Base-by-base conservation (phyloP, 768 basidiomycete genomes). In the Panaeolus cyanescens region DNA sequence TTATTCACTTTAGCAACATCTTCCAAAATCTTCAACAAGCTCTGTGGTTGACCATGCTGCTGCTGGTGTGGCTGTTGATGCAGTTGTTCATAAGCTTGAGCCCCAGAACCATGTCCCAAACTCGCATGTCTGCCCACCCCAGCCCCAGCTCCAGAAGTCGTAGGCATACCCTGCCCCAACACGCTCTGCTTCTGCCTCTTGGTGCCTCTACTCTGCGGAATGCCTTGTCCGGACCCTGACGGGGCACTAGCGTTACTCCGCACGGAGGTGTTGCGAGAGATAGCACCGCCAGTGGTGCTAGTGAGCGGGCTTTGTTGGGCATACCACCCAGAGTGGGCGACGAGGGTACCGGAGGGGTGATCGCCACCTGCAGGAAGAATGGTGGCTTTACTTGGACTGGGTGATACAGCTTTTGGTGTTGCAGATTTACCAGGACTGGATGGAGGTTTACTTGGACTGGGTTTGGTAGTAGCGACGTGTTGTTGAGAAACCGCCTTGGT, bases 271-370 rank as follows among this genome's bases (percentile, higher is more conserved):
- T 58, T 58, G 22, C 56, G 19, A 9, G 56, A 50, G 7, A 50
- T 25, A 10, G 12, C 22, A 50, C 45, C 45, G 1, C 19, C 39
- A 20, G 13, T 22, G 6, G 13, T 13, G 10, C 45, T 13, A 8
- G 37, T n/a, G n/a, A 39, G 37, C 2, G n/a, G 7, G n/a, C 6
- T 20, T 13, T 50, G 45, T 15, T 65, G 66, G 31, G 60, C 65
- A 58, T 64, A 56, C 68, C 72, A 66, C 33, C 71, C 63, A 62
- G 67, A 66, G 30, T 62, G 45, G 9, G 68, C 58, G 6, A 65
- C 56, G 17, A 72, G 61, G 2, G 62, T 66, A 1, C 72, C 72
- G 37, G 68, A 66, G 1, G 69, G 67, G 20, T 65, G 59, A 9
- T 59, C 59, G 3, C 69, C 70, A 5, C 62, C 68, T 6, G 72